Evolutionary conservation across 768 basidiomycete genomes (phyloP), one percentile per base, ranked within the genome.

Genomic region (Phylloporus sp.): DNA sequence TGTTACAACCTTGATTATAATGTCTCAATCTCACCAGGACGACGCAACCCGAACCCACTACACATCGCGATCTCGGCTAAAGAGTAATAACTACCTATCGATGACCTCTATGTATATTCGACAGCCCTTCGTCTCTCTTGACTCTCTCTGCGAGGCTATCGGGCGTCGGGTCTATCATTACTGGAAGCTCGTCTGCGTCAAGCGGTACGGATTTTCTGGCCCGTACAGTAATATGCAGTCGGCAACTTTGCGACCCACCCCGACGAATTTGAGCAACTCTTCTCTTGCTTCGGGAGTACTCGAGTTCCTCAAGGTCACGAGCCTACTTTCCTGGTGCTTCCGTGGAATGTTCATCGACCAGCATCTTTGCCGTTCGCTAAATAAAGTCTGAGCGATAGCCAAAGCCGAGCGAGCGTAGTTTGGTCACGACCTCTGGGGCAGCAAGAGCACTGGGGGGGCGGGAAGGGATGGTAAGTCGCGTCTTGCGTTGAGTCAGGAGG

Each of bases 221-320:
- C 18, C 72, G 67, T 29, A 67, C 69, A 97, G 70, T 41, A 96
- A 67, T 22, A 96, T 71, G 58, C 96, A 99, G 61, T 99, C 96
- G 3, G 95, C 95, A 0, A 99, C 96, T 62, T 99, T 99, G 28
- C 90, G 76, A 6, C 96, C 96, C 1, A 99, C 95, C 0, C 96
- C 96, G 35, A 87, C 76, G 46, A 97, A 81, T 59, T 79, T 82
- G 28, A 95, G 69, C 20, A 99, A 72, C 53, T 86, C 82, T 34
- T 78, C 74, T 54, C 93, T 73, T 20, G 91, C 90, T 21, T 77
- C 74, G 0, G 66, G 63, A 1, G 84, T 84, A 21, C 60, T 66
- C 46, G 61, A 53, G 2, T 56, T 57, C 38, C 90, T 70, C 18
- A 92, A 64, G 7, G 71, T 66, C 44, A 59, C 49, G 3, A 92